Evolutionary conservation across 2,329 filamentous ascomycete species (phyloP).

Genomic region (Pseudofabraea citricarpa): DNA sequence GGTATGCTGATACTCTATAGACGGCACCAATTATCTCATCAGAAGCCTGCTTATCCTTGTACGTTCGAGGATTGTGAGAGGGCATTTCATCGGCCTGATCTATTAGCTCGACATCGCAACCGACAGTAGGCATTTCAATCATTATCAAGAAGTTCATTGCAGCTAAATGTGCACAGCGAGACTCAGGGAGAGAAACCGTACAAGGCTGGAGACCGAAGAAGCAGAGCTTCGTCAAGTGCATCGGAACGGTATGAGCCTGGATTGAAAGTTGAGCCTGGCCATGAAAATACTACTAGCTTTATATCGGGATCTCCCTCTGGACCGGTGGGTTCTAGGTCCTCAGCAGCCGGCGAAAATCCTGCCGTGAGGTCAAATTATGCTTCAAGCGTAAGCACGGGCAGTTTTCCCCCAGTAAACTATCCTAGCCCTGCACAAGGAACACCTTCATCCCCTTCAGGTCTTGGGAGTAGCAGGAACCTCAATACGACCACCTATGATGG

Average conservation of each 20-base stretch:
- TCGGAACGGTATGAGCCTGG: conserved; percentile 17
- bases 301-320: conserved; percentile 15
- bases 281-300: conserved; percentile 1
- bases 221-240: conserved; percentile 22
- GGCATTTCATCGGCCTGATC: conserved; percentile 53
- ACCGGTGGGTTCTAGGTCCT: conserved; percentile 18
- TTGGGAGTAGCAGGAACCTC: no score
- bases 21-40: conserved; percentile 57
- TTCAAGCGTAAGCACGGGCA: conserved; percentile 15
- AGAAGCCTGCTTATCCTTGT: conserved; percentile 48
- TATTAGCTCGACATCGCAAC: conserved; percentile 52
- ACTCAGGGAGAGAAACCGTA: conserved; percentile 38
- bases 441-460: no score
- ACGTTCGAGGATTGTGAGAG: conserved; percentile 49
- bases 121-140: conserved; percentile 38
- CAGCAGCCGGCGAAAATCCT: conserved; percentile 15
- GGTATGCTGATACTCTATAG: conserved; percentile 41
- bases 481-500: no score
- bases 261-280: conserved; percentile 15
- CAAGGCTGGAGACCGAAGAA: conserved; percentile 19
- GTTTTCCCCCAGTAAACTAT: conserved; percentile 19
- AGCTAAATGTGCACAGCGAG: conserved; percentile 31
- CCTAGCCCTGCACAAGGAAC: conserved; percentile 7
- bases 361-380: conserved; percentile 18
- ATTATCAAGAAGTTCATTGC: neutral